Evolutionary conservation across 2,329 filamentous ascomycete genomes (phyloP).

Genomic region (Teratosphaeria epicoccoides): DNA sequence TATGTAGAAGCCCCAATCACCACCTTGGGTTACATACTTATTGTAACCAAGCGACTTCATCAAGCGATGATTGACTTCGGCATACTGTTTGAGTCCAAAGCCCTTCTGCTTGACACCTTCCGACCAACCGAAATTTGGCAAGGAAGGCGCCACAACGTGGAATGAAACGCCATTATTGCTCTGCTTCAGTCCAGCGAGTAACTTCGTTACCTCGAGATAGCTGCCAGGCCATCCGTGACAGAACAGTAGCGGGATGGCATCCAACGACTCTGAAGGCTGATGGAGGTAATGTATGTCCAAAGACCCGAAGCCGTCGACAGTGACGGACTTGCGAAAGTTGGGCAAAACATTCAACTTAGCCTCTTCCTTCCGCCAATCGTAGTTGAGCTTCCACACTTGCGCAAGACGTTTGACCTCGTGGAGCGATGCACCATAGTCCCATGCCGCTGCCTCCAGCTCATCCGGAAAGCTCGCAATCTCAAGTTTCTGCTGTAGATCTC

Average conservation of each 20-base stretch:
- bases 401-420: constrained; percentile 50
- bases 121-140: constrained; percentile 50
- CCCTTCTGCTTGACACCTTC: constrained; percentile 41
- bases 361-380: constrained; percentile 54
- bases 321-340: constrained; percentile 46
- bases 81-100: constrained; percentile 51
- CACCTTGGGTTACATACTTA: constrained; percentile 51
- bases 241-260: constrained; percentile 56
- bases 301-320: constrained; percentile 48
- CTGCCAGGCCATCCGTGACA: constrained; percentile 60
- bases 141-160: constrained; percentile 42
- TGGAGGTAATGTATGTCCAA: constrained; percentile 57
- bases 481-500: constrained; percentile 47
- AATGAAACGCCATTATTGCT: constrained; percentile 36
- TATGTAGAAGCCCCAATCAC: constrained; percentile 48
- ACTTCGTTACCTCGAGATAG: constrained; percentile 55
- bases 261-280: constrained; percentile 39
- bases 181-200: constrained; percentile 40
- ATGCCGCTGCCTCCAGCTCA: constrained; percentile 20
- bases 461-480: constrained; percentile 44
- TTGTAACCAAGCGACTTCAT: constrained; percentile 59
- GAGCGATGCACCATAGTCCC: constrained; percentile 48
- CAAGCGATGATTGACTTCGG: constrained; percentile 53
- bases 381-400: constrained; percentile 45
- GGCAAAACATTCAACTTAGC: constrained; percentile 48